Percentiles rank a stretch among this genome's conserved stretches.
Evolutionary conservation across 2,329 filamentous ascomycete genomes (phyloP).

Genomic region (Rachicladosporium sp.): DNA sequence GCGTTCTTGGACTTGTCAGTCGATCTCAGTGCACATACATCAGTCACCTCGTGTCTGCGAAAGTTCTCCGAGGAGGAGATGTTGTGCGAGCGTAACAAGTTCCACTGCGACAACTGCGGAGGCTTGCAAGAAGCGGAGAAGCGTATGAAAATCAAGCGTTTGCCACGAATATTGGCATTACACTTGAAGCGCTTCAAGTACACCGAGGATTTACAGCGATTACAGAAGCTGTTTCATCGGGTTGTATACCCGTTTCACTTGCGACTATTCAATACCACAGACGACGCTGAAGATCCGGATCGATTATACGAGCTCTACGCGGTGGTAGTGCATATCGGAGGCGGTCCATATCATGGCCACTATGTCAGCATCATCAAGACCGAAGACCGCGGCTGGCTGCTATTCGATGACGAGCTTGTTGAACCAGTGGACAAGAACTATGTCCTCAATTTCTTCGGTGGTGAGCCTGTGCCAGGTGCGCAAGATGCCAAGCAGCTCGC

Average conservation of each 20-base stretch:
- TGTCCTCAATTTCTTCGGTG: conserved; percentile 93
- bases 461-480: conserved; percentile 41
- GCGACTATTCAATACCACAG: conserved; percentile 92
- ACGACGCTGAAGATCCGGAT: conserved; percentile 87
- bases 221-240: conserved; percentile 93
- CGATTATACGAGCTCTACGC: conserved; percentile 92
- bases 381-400: conserved; percentile 83
- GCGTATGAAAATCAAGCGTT: conserved; percentile 94
- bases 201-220: conserved; percentile 81
- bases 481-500: conserved; percentile 54
- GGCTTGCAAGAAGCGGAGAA: conserved; percentile 96
- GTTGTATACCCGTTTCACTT: conserved; percentile 96
- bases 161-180: conserved; percentile 81
- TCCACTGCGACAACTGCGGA: conserved; percentile 94
- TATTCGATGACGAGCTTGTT: conserved; percentile 98
- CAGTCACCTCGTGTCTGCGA: conserved; percentile 84
- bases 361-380: conserved; percentile 98
- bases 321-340: conserved; percentile 92
- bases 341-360: conserved; percentile 92
- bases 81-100: conserved; percentile 97
- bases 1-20: conserved; percentile 93
- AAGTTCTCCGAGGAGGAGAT: conserved; percentile 98
- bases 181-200: conserved; percentile 98
- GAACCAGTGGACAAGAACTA: conserved; percentile 96
- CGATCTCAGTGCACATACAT: conserved; percentile 87